phyloP scores from a whole-genome alignment of 176 grass and related monocot genomes.

The Canna indica region DNA sequence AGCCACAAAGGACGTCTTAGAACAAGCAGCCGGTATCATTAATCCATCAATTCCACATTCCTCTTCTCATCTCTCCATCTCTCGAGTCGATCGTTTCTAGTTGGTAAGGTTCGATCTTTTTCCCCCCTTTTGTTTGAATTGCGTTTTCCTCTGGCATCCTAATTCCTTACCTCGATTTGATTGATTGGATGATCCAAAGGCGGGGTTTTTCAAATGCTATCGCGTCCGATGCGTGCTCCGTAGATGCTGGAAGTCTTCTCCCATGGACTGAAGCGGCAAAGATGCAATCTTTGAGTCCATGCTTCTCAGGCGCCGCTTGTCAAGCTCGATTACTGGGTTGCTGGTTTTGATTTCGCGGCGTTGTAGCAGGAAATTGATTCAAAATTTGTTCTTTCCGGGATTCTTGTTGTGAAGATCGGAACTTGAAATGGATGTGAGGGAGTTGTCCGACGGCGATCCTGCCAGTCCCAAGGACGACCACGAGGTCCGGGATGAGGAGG shows the following conservation, averaged over 20 bases:
- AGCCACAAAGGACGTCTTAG: too few species aligned
- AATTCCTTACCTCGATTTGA: too few species aligned
- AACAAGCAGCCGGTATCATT: too few species aligned
- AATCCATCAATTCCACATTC: too few species aligned
- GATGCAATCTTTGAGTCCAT: not conserved
- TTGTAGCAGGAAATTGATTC: not conserved
- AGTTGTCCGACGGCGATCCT: constrained; percentile 28
- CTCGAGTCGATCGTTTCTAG: too few species aligned
- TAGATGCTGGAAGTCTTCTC: not conserved
- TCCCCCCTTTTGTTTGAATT: not conserved
- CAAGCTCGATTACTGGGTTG: not conserved
- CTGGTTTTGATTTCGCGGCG: not conserved
- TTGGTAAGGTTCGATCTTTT: not conserved
- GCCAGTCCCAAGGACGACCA: constrained; percentile 33
- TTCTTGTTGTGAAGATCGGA: not conserved
- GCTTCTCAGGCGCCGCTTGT: not conserved
- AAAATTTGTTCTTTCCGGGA: not conserved
- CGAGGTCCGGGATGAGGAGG: constrained; percentile 27
- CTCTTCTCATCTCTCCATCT: too few species aligned
- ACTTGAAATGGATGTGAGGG: constrained; percentile 26
- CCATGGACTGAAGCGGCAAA: not conserved
- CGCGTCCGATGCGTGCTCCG: not conserved
- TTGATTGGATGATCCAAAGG: not conserved
- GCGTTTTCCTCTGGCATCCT: not conserved
- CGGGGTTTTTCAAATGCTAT: not conserved